A percentile compares a stretch with the other conserved stretches of the same genome.
Conservation (phyloP, 192 early-diverging fungal genomes). For the Polychytrium aggregatum region DNA sequence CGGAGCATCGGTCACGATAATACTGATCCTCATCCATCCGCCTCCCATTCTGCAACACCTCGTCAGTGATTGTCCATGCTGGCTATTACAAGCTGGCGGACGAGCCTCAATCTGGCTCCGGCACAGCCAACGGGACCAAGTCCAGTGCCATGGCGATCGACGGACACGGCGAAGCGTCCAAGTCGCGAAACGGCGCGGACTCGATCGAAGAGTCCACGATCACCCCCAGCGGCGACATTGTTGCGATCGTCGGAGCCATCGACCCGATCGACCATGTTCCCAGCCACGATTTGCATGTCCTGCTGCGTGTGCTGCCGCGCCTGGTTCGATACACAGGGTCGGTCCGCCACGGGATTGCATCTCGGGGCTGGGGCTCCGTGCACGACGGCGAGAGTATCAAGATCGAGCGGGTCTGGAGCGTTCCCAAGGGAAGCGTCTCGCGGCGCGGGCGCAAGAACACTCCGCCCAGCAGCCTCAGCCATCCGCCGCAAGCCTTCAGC, state of each 20-base stretch:
- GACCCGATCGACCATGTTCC: slow-evolving; percentile 27
- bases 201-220: neutral
- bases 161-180: slow-evolving; percentile 4
- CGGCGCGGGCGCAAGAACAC: slow-evolving; percentile 33
- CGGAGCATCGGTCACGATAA: no score
- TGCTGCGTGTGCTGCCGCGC: slow-evolving; percentile 58
- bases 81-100: slow-evolving; percentile 42
- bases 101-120: slow-evolving; percentile 9
- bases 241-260: slow-evolving; percentile 15
- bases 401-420: slow-evolving; percentile 44
- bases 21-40: no score
- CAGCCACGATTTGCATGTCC: slow-evolving; percentile 56
- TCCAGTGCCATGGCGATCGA: neutral
- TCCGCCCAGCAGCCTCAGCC: no score
- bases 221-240: slow-evolving; percentile 5
- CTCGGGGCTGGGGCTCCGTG: slow-evolving; percentile 53
- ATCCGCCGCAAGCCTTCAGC: no score
- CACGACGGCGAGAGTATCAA: slow-evolving; percentile 68
- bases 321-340: slow-evolving; percentile 58
- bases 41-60: neutral
- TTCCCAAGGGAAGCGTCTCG: slow-evolving; percentile 28
- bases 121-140: neutral
- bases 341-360: slow-evolving; percentile 32
- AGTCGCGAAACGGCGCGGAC: neutral
- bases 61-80: slow-evolving; percentile 48